Evolutionary conservation across 2,329 filamentous ascomycete genomes (phyloP).

Genomic region (Calonectria multiphialidica): DNA sequence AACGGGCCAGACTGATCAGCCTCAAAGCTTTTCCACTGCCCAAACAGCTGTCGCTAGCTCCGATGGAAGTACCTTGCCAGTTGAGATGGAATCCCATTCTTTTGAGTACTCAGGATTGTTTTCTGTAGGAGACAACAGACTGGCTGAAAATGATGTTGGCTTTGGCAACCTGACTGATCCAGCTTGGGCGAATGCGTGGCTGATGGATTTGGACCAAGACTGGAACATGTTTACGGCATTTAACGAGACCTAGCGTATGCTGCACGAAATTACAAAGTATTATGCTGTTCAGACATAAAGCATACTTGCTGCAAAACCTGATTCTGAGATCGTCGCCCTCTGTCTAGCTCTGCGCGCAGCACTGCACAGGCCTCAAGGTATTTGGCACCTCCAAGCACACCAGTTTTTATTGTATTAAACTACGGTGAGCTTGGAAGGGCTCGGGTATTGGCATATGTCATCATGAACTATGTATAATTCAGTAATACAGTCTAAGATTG

Average conservation of each 20-base stretch:
- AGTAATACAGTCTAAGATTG: no score
- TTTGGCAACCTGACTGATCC: background rate
- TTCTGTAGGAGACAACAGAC: background rate
- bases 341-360: no score
- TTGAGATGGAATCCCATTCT: background rate
- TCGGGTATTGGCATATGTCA: no score
- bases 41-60: background rate
- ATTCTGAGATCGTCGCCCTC: no score
- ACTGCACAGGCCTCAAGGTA: no score
- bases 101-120: constrained; percentile 5
- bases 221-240: background rate
- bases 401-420: no score
- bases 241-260: background rate
- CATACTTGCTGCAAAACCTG: no score
- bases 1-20: background rate
- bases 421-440: no score
- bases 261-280: no score
- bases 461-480: no score
- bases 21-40: background rate
- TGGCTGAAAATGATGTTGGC: background rate
- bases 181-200: background rate
- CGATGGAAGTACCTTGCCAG: background rate
- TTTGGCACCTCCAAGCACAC: no score
- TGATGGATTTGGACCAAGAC: constrained; percentile 22
- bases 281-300: no score